These are phyloP conservation scores for Aspergillus leporis DNA, from an alignment of 495 filamentous ascomycete genomes.

Conservation along the genomic window DNA sequence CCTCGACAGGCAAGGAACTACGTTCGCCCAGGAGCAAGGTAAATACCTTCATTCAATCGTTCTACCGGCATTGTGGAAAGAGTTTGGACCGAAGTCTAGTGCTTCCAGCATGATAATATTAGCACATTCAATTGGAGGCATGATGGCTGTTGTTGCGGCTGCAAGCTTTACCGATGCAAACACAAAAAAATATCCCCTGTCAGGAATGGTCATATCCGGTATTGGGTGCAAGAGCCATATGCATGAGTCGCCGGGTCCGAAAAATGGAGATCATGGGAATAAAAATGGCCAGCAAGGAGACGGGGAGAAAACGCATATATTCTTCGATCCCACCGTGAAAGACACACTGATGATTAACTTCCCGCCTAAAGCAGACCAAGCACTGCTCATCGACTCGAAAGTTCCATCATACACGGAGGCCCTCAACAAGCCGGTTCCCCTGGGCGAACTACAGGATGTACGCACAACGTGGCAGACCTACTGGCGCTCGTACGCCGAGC, in stretches of 20 bases:
- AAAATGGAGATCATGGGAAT: too few species aligned
- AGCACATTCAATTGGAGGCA: constrained; percentile 34
- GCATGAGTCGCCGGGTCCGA: not conserved
- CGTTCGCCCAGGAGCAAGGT: constrained; percentile 26
- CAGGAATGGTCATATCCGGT: constrained; percentile 31
- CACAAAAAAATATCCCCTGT: constrained; percentile 40
- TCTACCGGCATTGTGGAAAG: constrained; percentile 34
- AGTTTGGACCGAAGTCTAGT: constrained; percentile 23
- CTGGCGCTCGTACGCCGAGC: constrained; percentile 20
- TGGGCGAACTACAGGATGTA: constrained; percentile 22
- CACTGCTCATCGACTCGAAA: not conserved
- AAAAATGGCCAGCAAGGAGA: too few species aligned
- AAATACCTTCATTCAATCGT: constrained; percentile 27
- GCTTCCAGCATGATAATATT: constrained; percentile 31
- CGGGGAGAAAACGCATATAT: not conserved
- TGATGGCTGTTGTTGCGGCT: constrained; percentile 25
- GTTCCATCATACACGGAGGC: not conserved
- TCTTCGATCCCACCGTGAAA: constrained; percentile 19
- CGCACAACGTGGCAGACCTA: constrained; percentile 21
- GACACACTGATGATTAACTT: constrained; percentile 26
- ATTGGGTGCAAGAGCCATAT: constrained; percentile 17
- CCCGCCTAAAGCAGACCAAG: not conserved
- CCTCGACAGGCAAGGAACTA: constrained; percentile 12
- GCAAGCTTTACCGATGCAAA: constrained; percentile 12
- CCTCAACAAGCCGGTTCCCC: constrained; percentile 26